phyloP scores from a whole-genome alignment of 352 stramenopile species.

The Pythium diclinum region DNA sequence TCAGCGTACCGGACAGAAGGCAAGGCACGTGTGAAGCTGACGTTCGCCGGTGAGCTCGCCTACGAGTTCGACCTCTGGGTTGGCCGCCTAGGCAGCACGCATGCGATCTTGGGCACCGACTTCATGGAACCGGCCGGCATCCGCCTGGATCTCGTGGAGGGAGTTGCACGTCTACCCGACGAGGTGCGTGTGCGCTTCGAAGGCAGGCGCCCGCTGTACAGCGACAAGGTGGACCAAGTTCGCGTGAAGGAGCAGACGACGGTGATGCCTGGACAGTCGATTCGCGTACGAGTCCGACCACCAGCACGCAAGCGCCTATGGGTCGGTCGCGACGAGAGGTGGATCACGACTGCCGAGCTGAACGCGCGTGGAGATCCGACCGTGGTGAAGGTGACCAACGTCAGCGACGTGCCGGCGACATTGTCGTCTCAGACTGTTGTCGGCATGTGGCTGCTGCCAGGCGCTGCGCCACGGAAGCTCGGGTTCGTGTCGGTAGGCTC shows the following conservation, averaged over 20 bases:
- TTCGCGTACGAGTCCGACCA: neutral
- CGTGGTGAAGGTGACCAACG: conserved; percentile 13
- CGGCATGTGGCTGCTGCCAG: conserved; percentile 2
- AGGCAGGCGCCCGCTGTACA: conserved; percentile 9
- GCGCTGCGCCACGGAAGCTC: neutral
- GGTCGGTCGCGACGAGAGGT: conserved; percentile 7
- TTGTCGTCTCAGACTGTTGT: neutral
- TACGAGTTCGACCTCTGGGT: conserved; percentile 18
- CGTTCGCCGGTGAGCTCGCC: conserved; percentile 6
- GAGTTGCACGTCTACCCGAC: conserved; percentile 18
- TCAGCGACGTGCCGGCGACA: neutral
- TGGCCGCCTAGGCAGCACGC: neutral
- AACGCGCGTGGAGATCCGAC: neutral
- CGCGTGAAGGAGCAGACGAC: conserved; percentile 8
- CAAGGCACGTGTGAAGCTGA: conserved; percentile 13
- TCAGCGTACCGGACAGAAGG: conserved; percentile 8
- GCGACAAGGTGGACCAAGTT: conserved; percentile 11
- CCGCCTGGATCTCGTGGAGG: conserved; percentile 18
- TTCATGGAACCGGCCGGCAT: conserved; percentile 21
- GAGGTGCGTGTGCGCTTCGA: conserved; percentile 8
- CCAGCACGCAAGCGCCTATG: conserved; percentile 7
- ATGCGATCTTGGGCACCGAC: conserved; percentile 19
- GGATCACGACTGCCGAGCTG: conserved; percentile 10
- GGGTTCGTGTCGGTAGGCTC: conserved; percentile 11
- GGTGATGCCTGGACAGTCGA: neutral